These are phyloP conservation scores for Chaetomium cochliodes DNA, from an alignment of 495 filamentous ascomycete genomes.

Conservation along the genomic window DNA sequence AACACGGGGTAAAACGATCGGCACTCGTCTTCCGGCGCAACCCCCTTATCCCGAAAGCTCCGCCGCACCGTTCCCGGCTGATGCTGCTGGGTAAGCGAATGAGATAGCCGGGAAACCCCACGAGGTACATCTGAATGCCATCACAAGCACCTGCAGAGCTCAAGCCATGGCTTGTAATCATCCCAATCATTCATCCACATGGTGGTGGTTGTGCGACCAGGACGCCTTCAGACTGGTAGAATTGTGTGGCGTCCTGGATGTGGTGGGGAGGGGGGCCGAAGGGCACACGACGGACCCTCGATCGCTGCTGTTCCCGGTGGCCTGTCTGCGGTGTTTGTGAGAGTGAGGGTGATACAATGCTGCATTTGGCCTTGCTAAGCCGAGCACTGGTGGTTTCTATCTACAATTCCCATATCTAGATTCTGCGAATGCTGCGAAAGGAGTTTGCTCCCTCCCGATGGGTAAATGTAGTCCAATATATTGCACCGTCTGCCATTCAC, in stretches of 20 bases:
- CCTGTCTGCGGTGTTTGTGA: background rate
- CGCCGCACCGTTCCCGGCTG: slow-evolving; percentile 15
- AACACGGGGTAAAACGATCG: slow-evolving; percentile 25
- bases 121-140: slow-evolving; percentile 31
- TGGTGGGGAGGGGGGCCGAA: slow-evolving; percentile 5
- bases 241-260: background rate
- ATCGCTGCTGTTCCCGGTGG: slow-evolving; percentile 10
- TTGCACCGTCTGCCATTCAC: slow-evolving; percentile 11
- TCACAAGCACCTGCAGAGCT: slow-evolving; percentile 4
- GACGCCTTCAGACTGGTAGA: background rate
- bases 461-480: slow-evolving; percentile 36
- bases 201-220: slow-evolving; percentile 10
- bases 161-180: background rate
- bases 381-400: slow-evolving; percentile 26
- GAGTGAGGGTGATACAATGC: slow-evolving; percentile 17
- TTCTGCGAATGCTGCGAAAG: slow-evolving; percentile 32
- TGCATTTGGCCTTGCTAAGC: slow-evolving; percentile 21
- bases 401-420: slow-evolving; percentile 41
- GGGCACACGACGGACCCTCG: background rate
- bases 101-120: slow-evolving; percentile 40
- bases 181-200: slow-evolving; percentile 20
- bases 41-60: slow-evolving; percentile 12
- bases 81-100: slow-evolving; percentile 40
- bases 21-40: slow-evolving; percentile 20
- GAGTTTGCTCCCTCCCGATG: slow-evolving; percentile 44